These are phyloP conservation scores for Aegilops sharonensis DNA, from an alignment of 176 grass and related monocot species.

Conservation along the genomic window DNA sequence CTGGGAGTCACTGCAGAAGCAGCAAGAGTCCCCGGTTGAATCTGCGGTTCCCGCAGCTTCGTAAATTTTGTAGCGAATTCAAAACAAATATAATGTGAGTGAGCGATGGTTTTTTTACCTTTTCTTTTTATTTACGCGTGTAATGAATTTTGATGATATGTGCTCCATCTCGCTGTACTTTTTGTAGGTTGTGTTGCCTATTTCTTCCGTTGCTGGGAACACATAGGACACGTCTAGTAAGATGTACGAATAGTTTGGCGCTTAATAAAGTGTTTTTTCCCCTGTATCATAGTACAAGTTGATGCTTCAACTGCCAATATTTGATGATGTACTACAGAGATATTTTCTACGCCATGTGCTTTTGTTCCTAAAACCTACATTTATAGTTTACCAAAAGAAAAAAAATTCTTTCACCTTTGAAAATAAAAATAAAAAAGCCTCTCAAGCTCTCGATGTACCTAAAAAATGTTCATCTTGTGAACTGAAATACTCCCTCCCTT, in stretches of 20 bases:
- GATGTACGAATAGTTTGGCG: not conserved
- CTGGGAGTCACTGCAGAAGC: conserved; percentile 62
- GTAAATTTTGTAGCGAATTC: conserved; percentile 13
- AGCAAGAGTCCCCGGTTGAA: conserved; percentile 42
- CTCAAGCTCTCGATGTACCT: not conserved
- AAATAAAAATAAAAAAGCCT: not conserved
- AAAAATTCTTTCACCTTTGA: not conserved
- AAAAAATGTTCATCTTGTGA: not conserved
- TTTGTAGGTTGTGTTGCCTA: not conserved
- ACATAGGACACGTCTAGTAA: not conserved
- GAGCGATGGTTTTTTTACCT: not conserved
- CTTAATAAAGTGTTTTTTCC: not conserved
- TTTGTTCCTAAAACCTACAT: not conserved
- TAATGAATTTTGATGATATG: not conserved
- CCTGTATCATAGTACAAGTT: not conserved
- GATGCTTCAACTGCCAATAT: not conserved
- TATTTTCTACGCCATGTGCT: not conserved
- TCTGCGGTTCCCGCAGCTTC: conserved; percentile 33
- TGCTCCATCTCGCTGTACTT: not conserved
- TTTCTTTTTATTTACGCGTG: not conserved
- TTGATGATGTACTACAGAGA: not conserved
- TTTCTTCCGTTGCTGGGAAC: not conserved
- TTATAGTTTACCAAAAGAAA: not conserved
- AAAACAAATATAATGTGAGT: not conserved
- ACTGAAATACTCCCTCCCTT: not conserved